These are phyloP conservation scores for Schizopora paradoxa DNA, from an alignment of 1,284 basidiomycete genomes.

Conservation along the genomic window DNA sequence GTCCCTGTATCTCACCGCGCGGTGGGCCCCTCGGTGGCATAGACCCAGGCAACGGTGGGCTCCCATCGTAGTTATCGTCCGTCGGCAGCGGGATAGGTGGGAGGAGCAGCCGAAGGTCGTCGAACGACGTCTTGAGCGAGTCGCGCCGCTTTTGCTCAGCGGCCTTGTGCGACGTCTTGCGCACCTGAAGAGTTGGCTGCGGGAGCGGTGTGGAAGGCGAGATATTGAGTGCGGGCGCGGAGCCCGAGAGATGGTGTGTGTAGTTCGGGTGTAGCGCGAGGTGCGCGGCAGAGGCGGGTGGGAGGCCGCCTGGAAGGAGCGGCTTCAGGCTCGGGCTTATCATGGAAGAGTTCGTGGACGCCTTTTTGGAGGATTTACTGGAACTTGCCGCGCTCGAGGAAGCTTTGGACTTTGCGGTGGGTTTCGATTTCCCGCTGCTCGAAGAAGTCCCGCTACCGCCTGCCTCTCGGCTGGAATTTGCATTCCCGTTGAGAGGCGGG, in stretches of 20 bases:
- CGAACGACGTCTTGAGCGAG: slow-evolving; percentile 92
- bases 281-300: slow-evolving; percentile 21
- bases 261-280: slow-evolving; percentile 23
- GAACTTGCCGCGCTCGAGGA: slow-evolving; percentile 17
- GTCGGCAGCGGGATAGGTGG: slow-evolving; percentile 83
- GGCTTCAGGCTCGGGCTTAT: slow-evolving; percentile 55
- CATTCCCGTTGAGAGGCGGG: slow-evolving; percentile 21
- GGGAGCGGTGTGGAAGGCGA: slow-evolving; percentile 23
- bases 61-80: slow-evolving; percentile 54
- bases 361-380: slow-evolving; percentile 18
- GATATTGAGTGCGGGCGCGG: slow-evolving; percentile 20
- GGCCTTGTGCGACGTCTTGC: slow-evolving; percentile 92
- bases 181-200: slow-evolving; percentile 35
- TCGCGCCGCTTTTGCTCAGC: slow-evolving; percentile 97
- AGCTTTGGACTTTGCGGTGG: slow-evolving; percentile 19
- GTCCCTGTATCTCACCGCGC: slow-evolving; percentile 80
- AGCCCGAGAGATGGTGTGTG: slow-evolving; percentile 21
- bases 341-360: slow-evolving; percentile 25
- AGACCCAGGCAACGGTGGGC: slow-evolving; percentile 74
- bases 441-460: too few species aligned
- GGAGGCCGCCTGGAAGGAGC: slow-evolving; percentile 52
- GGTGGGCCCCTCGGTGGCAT: slow-evolving; percentile 83
- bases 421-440: slow-evolving; percentile 28
- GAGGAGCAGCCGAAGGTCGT: slow-evolving; percentile 84
- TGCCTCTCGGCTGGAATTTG: slow-evolving; percentile 20